Evolutionary conservation across 495 filamentous ascomycete species (phyloP), one percentile per base, ranked within the genome.

Genomic region (Hamigera avellanea): DNA sequence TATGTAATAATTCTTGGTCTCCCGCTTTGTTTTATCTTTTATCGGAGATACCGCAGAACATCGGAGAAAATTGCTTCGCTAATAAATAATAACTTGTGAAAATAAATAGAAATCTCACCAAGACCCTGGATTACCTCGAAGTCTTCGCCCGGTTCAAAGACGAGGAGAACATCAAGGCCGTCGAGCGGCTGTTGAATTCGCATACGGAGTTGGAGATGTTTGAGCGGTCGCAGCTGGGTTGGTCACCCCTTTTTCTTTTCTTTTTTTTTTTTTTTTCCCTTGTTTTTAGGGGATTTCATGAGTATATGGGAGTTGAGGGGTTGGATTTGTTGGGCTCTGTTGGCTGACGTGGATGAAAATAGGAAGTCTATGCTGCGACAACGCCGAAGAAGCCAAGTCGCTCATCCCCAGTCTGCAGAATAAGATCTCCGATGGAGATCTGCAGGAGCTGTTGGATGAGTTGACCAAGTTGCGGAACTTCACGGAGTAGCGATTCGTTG

Each of bases 71-170:
- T 6, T 26, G 25, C 6, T 26, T 26, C 25, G 25, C 25, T 26
- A 12, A 26, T 26, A 12, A 26, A 6, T 26, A 12, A 26, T 26
- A n/a, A n/a, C 28, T 30, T 5, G 14, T 30, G 28, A 14, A 13
- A 17, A 17, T 17, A n/a, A n/a, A n/a, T 44, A 77, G 71, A 40
- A 72, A 69, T 19, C 73, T 95, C 42, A 76, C 70, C 31, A 88
- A 93, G 52, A 96, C 89, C 1, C 66, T 83, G 34, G 81, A 89
- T 42, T 96, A 96, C 59, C 72, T 96, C 1, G 86, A 94, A 43
- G 75, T 81, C 14, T 96, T 96, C 64, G 82, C 87, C 8, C 82
- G 88, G 10, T 95, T 95, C 70, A 93, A 93, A 66, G 76, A 86
- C 42, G 84, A 84, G 53, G 86, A 95, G 60, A 89, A 85, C 41